A percentile compares a stretch with the other conserved stretches of the same genome.
Evolutionary conservation across 2,329 filamentous ascomycete genomes (phyloP).

Genomic region (Fusarium solani-melongenae): DNA sequence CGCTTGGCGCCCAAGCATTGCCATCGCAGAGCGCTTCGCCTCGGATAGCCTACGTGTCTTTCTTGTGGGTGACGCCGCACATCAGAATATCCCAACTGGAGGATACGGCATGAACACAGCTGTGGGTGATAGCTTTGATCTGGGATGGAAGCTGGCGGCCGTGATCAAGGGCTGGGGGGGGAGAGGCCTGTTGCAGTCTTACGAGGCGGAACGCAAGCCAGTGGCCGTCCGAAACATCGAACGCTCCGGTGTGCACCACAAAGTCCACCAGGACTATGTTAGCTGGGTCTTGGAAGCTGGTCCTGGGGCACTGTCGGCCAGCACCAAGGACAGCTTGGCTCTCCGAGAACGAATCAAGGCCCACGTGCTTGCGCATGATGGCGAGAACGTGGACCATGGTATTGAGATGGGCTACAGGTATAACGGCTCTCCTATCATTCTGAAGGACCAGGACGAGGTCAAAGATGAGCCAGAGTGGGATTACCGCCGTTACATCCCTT

Average conservation of each 20-base stretch:
- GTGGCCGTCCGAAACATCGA: conserved; percentile 29
- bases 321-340: background rate
- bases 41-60: conserved; percentile 49
- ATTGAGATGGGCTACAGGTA: conserved; percentile 45
- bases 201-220: conserved; percentile 39
- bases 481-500: conserved; percentile 3
- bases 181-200: conserved; percentile 35
- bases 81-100: conserved; percentile 49
- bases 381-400: conserved; percentile 20
- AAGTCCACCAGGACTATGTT: background rate
- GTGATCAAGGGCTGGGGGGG: conserved; percentile 32
- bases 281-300: background rate
- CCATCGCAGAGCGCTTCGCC: conserved; percentile 39
- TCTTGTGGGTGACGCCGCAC: conserved; percentile 50
- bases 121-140: conserved; percentile 48
- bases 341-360: background rate
- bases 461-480: conserved; percentile 7
- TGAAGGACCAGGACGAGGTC: background rate
- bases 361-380: background rate
- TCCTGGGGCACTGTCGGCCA: background rate
- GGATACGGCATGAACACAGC: conserved; percentile 53
- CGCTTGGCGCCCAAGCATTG: conserved; percentile 35
- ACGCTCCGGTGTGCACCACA: conserved; percentile 23
- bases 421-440: conserved; percentile 2
- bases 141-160: conserved; percentile 50